Conservation (phyloP, 2,329 filamentous ascomycete genomes). For the Penicillium hesseltinei region DNA sequence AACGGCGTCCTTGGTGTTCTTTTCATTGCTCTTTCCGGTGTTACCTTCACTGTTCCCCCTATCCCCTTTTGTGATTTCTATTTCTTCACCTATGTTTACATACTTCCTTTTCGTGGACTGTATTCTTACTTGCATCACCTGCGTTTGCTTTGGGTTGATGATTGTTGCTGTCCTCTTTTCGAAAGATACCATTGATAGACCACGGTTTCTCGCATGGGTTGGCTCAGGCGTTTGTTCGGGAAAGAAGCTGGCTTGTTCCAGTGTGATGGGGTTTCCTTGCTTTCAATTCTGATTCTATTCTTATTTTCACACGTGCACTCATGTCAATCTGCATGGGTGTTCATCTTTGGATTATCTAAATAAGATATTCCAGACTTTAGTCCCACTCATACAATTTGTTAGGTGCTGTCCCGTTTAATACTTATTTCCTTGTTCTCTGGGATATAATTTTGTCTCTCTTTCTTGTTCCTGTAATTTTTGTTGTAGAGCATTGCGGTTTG, state of each 20-base stretch:
- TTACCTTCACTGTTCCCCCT: constrained; percentile 6
- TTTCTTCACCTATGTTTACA: constrained; percentile 6
- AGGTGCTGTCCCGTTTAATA: constrained; percentile 5
- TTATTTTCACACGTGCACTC: not conserved
- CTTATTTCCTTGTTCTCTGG: not conserved
- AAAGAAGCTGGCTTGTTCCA: constrained; percentile 5
- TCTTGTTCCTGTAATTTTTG: not conserved
- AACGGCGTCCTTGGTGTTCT: constrained; percentile 7
- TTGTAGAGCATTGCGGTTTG: not conserved
- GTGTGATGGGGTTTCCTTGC: constrained; percentile 5
- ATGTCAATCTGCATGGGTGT: not conserved
- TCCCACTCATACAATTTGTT: not conserved
- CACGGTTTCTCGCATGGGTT: constrained; percentile 23
- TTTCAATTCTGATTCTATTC: not conserved
- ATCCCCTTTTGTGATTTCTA: not conserved
- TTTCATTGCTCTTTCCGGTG: constrained; percentile 3
- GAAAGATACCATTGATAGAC: constrained; percentile 41
- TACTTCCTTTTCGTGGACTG: constrained; percentile 13
- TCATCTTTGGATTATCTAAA: not conserved
- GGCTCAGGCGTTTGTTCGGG: constrained; percentile 22
- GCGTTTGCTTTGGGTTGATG: constrained; percentile 8
- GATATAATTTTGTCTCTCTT: not conserved
- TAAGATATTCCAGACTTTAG: not conserved
- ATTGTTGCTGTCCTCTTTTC: constrained; percentile 8
- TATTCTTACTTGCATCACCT: constrained; percentile 13